Evolutionary conservation across 208 protist genomes (phyloP), one percentile per base, ranked within the genome.

Genomic region (Histomonas meleagridis): DNA sequence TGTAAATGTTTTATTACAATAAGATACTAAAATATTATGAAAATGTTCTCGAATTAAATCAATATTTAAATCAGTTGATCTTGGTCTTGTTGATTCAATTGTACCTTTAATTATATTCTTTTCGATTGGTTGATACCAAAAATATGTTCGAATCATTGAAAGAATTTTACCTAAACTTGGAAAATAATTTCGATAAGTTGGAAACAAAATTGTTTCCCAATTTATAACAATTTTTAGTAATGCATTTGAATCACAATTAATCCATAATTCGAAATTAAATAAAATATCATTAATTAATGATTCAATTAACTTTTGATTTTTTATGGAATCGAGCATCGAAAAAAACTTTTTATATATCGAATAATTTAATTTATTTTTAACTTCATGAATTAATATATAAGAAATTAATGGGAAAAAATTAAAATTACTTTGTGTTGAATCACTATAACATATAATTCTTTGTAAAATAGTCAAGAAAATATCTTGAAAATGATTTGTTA

Each of bases 121-220:
- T 55, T 86, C 76, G 38, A 86, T 86, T 86, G 76, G 76, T 55
- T 86, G 46, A 46, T 57, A 86, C 40, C 46, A 86, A 46, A 86
- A 86, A 35, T 86, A 86, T 21, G 28, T 86, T 55, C 76, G 23
- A 43, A 86, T 43, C 5, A 51, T 86, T 51, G 76, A 14, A 4
- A 86, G 32, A 28, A 86, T 55, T 10, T 86, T 43, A 53, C 26
- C 2, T 18, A 86, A 51, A 7, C 18, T 51, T 18, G 46, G 18
- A n/a, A 86, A 55, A 18, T 86, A 26, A n/a, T n/a, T 86, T 18
- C 3, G 65, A 49, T 86, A 86, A 55, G 43, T 46, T 38, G 23
- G 32, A 12, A 55, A 55, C 16, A 65, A 26, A 5, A 26, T 65
- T 38, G 46, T 51, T 0, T 18, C 32, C 76, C 76, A 86, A 86